Conservation (phyloP, 2,329 filamentous ascomycete species). For the Fusarium algeriense region DNA sequence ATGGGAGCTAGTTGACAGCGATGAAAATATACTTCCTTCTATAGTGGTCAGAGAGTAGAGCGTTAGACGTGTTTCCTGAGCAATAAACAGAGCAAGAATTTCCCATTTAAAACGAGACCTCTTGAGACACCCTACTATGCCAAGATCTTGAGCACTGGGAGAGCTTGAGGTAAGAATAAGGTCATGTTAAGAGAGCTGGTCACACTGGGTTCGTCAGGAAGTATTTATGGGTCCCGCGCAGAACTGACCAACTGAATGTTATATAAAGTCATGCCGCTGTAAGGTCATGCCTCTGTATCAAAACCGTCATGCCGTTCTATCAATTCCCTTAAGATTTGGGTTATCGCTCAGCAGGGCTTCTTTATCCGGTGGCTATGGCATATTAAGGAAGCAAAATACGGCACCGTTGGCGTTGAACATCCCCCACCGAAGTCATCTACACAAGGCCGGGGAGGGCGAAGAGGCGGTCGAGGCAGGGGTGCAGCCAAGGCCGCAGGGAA, state of each 20-base stretch:
- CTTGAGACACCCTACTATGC: background rate
- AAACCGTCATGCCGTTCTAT: no score
- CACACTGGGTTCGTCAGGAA: no score
- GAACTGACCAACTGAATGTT: no score
- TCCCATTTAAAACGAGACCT: background rate
- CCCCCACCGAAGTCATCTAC: no score
- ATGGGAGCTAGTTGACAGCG: background rate
- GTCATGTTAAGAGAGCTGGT: no score
- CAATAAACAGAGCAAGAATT: background rate
- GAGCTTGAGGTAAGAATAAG: no score
- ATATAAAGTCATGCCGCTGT: no score
- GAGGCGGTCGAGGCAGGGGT: no score
- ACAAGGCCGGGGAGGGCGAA: no score
- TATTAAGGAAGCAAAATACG: background rate
- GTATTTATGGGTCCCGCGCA: no score
- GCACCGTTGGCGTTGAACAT: background rate
- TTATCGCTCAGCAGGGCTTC: background rate
- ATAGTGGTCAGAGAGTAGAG: background rate
- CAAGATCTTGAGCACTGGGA: no score
- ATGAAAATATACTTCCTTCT: background rate
- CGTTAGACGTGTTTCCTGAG: background rate
- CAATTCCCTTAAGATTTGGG: constrained; percentile 14
- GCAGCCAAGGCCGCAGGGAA: no score
- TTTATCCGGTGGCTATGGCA: constrained; percentile 18
- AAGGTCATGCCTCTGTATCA: background rate